Percentiles rank a stretch among this genome's conserved stretches.
These are phyloP conservation scores for Kodamaea plutei DNA, from an alignment of 1,139 yeast species.

Conservation along the genomic window DNA sequence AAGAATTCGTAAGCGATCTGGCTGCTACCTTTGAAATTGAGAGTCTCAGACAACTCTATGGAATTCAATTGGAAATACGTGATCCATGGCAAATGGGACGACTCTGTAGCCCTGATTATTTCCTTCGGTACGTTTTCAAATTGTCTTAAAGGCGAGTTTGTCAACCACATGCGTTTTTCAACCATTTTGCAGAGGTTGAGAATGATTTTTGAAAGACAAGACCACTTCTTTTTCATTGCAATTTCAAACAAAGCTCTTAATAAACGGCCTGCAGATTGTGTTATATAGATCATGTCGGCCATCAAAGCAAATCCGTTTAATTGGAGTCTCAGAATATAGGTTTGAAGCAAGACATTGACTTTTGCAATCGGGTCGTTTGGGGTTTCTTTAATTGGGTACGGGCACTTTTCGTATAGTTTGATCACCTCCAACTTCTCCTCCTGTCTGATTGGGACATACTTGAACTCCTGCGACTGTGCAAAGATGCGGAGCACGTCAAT, in stretches of 20 bases:
- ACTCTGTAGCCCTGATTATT: slow-evolving; percentile 70
- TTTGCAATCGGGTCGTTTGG: slow-evolving; percentile 75
- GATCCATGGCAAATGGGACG: slow-evolving; percentile 79
- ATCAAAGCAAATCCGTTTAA: slow-evolving; percentile 87
- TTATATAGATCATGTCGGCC: slow-evolving; percentile 90
- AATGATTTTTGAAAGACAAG: slow-evolving; percentile 54
- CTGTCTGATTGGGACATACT: slow-evolving; percentile 74
- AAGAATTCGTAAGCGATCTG: slow-evolving; percentile 57
- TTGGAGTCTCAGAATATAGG: slow-evolving; percentile 70
- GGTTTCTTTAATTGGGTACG: slow-evolving; percentile 78
- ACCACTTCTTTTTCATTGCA: slow-evolving; percentile 68
- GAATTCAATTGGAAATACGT: slow-evolving; percentile 69
- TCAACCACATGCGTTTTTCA: slow-evolving; percentile 77
- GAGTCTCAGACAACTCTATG: slow-evolving; percentile 76
- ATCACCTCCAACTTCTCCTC: slow-evolving; percentile 81
- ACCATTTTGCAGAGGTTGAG: slow-evolving; percentile 76
- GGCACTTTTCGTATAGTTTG: slow-evolving; percentile 69
- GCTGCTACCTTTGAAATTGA: slow-evolving; percentile 69
- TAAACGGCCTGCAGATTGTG: slow-evolving; percentile 90
- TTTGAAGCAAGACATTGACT: slow-evolving; percentile 73
- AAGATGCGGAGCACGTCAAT: slow-evolving; percentile 77
- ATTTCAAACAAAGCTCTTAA: slow-evolving; percentile 84
- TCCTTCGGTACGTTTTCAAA: slow-evolving; percentile 67
- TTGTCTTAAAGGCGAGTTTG: slow-evolving; percentile 84
- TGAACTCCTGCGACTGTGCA: slow-evolving; percentile 81